These are phyloP conservation scores for Thraustochytrium sp. DNA, from an alignment of 352 stramenopile species.

Conservation along the genomic window DNA sequence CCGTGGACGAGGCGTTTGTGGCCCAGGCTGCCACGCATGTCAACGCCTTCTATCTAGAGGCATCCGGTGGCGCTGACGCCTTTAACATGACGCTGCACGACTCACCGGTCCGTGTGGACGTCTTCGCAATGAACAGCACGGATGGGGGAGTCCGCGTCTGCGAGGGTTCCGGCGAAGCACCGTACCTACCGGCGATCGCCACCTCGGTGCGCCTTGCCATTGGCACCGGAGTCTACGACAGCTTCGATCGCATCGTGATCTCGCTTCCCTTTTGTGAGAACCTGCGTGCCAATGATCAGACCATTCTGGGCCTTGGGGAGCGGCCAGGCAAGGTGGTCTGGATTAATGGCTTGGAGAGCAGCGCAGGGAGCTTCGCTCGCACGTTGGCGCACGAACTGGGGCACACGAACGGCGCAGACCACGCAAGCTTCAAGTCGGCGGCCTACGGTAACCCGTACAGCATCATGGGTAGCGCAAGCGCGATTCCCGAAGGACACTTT, in stretches of 20 bases:
- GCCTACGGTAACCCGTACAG: conserved; percentile 14
- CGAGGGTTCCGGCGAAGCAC: background rate
- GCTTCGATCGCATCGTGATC: conserved; percentile 49
- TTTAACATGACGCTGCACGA: background rate
- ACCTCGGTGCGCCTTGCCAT: background rate
- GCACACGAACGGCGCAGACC: conserved; percentile 5
- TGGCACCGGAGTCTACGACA: background rate
- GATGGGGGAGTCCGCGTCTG: background rate
- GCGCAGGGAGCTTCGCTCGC: background rate
- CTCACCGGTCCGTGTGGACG: background rate
- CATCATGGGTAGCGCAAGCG: background rate
- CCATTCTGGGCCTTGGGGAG: background rate
- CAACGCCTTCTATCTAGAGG: background rate
- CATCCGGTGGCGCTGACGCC: background rate
- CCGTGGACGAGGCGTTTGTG: background rate
- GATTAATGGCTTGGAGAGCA: conserved; percentile 16
- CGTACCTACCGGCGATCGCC: background rate
- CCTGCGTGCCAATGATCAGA: background rate
- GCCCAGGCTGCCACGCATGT: background rate
- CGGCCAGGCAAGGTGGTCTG: background rate
- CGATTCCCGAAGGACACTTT: conserved; percentile 15
- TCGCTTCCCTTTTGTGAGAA: background rate
- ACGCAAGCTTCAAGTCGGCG: background rate
- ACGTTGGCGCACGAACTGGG: conserved; percentile 20
- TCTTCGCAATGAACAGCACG: background rate